Evolutionary conservation across 2,329 filamentous ascomycete genomes (phyloP).

Genomic region (Alternaria sp.): DNA sequence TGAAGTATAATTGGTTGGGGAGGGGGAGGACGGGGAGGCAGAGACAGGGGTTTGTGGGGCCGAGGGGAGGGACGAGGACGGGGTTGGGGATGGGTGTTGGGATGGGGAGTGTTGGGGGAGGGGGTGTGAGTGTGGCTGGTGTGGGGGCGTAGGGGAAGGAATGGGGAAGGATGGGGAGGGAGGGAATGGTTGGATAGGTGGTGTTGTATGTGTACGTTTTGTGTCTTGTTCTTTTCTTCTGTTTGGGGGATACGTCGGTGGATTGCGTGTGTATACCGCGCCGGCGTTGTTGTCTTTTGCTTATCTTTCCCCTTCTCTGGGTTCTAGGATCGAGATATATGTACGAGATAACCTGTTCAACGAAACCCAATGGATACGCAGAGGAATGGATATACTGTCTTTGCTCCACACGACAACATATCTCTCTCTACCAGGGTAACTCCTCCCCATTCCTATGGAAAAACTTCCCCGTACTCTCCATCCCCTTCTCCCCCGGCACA

Average conservation of each 20-base stretch:
- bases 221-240: background rate
- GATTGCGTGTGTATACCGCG: background rate
- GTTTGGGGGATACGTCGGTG: background rate
- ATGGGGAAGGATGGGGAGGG: too few species aligned
- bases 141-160: background rate
- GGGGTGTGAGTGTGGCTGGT: background rate
- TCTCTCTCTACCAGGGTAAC: conserved; percentile 20
- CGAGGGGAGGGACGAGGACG: conserved; percentile 53
- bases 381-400: too few species aligned
- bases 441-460: conserved; percentile 55
- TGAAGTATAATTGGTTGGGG: conserved; percentile 97
- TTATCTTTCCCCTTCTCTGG: too few species aligned
- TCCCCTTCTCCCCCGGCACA: conserved; percentile 48
- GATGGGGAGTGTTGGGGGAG: background rate
- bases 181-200: background rate
- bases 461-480: conserved; percentile 53
- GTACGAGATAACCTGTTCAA: background rate
- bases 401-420: too few species aligned
- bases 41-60: conserved; percentile 84
- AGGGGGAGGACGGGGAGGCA: conserved; percentile 88
- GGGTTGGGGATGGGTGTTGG: conserved; percentile 5
- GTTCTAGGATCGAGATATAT: background rate
- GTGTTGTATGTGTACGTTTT: background rate
- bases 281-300: background rate
- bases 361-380: background rate